Conservation (phyloP, 805 yeast genomes). For the Pichia paraexigua region DNA sequence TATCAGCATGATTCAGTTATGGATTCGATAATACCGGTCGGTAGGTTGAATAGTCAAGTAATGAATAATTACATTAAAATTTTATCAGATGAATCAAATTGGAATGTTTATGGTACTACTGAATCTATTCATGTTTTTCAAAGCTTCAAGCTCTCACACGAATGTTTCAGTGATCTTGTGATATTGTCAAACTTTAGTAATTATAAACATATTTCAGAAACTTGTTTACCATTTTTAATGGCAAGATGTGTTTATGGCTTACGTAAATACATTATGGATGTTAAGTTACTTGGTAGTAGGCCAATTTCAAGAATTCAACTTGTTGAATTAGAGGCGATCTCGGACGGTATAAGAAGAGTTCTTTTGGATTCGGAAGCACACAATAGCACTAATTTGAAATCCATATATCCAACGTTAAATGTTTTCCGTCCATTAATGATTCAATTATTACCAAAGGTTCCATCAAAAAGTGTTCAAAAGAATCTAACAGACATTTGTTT, state of each 20-base stretch:
- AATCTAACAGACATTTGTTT: neutral
- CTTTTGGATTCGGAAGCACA: neutral
- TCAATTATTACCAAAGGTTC: neutral
- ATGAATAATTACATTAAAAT: constrained; percentile 1
- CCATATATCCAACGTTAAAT: neutral
- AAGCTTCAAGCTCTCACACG: constrained; percentile 41
- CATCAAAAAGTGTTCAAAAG: neutral
- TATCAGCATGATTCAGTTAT: constrained; percentile 45
- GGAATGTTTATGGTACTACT: constrained; percentile 57
- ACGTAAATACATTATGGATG: constrained; percentile 57
- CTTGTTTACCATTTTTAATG: constrained; percentile 40
- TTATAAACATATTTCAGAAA: constrained; percentile 16
- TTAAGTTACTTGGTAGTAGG: constrained; percentile 44
- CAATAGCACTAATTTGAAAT: neutral
- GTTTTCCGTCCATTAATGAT: neutral
- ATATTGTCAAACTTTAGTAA: constrained; percentile 28
- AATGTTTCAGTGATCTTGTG: constrained; percentile 50
- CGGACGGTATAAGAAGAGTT: constrained; percentile 34
- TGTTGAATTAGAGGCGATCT: constrained; percentile 44
- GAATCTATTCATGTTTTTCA: constrained; percentile 36
- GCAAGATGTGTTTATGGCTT: constrained; percentile 55
- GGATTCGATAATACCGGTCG: constrained; percentile 5
- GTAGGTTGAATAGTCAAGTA: neutral
- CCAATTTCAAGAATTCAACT: constrained; percentile 66
- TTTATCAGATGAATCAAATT: constrained; percentile 36